phyloP scores from a whole-genome alignment of 1,284 basidiomycete species.

The Grifola frondosa region DNA sequence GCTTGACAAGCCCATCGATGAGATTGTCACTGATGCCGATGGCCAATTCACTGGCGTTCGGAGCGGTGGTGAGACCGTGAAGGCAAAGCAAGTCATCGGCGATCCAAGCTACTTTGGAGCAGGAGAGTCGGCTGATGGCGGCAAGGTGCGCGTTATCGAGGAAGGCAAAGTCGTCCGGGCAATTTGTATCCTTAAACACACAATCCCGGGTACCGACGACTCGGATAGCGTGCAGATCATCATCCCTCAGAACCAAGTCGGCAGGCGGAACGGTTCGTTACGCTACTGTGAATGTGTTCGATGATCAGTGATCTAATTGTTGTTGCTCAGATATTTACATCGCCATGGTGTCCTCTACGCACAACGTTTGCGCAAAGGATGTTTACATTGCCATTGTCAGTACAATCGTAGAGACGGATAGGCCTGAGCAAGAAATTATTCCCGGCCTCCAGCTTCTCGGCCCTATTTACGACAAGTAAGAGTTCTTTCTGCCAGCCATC shows the following conservation, averaged over 20 bases:
- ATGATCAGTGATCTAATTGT: not conserved
- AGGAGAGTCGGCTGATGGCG: slow-evolving; percentile 58
- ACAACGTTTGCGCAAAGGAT: slow-evolving; percentile 96
- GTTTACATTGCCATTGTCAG: slow-evolving; percentile 97
- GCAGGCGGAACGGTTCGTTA: slow-evolving; percentile 87
- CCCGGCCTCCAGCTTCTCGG: slow-evolving; percentile 94
- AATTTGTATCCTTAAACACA: slow-evolving; percentile 98
- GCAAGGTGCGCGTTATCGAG: slow-evolving; percentile 87
- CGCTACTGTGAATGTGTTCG: too few species aligned
- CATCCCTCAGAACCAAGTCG: slow-evolving; percentile 98
- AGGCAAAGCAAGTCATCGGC: slow-evolving; percentile 97
- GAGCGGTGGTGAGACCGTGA: slow-evolving; percentile 89
- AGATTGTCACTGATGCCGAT: slow-evolving; percentile 82
- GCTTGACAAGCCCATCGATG: slow-evolving; percentile 95
- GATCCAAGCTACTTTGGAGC: slow-evolving; percentile 97
- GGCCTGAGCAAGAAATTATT: slow-evolving; percentile 89
- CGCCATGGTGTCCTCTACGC: slow-evolving; percentile 93
- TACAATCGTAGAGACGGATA: slow-evolving; percentile 95
- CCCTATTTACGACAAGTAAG: slow-evolving; percentile 92
- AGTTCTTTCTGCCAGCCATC: slow-evolving; percentile 11
- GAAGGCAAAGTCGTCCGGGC: slow-evolving; percentile 95
- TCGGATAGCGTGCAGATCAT: slow-evolving; percentile 96
- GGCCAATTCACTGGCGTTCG: slow-evolving; percentile 95
- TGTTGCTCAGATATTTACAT: slow-evolving; percentile 89
- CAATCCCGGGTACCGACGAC: slow-evolving; percentile 97